A percentile compares a stretch with the other conserved stretches of the same genome.
phyloP scores from a whole-genome alignment of 768 basidiomycete species.

The Mrakia blollopis region DNA sequence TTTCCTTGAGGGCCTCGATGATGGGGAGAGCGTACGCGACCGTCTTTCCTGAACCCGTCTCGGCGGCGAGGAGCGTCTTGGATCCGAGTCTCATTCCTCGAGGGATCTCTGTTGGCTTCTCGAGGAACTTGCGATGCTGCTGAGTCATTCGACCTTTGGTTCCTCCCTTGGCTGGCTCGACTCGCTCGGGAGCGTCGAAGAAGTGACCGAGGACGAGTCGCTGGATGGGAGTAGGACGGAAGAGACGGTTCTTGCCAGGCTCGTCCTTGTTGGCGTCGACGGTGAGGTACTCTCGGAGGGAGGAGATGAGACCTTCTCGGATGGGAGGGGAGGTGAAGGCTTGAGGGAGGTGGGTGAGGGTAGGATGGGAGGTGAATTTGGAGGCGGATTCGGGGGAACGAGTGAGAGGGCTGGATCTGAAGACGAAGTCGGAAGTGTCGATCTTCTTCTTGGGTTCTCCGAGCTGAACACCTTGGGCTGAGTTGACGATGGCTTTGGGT shows the following conservation, averaged over 20 bases:
- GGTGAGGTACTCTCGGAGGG: slow-evolving; percentile 18
- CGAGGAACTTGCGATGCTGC: neutral
- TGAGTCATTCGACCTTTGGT: neutral
- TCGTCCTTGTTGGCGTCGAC: neutral
- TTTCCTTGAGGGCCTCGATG: slow-evolving; percentile 67
- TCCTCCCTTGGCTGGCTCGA: neutral
- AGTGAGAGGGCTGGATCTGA: slow-evolving; percentile 22
- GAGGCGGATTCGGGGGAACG: slow-evolving; percentile 7
- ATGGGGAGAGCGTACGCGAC: slow-evolving; percentile 83
- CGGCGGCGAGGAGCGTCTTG: slow-evolving; percentile 68
- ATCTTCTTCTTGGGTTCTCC: neutral
- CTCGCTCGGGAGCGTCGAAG: slow-evolving; percentile 9
- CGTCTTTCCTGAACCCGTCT: slow-evolving; percentile 89
- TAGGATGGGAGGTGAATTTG: slow-evolving; percentile 27
- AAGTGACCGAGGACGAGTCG: slow-evolving; percentile 31
- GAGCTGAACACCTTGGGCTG: neutral
- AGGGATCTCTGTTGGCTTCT: neutral
- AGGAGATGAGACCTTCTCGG: slow-evolving; percentile 1
- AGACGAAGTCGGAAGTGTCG: slow-evolving; percentile 22
- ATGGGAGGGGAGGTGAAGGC: slow-evolving; percentile 28
- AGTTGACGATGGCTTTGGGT: neutral
- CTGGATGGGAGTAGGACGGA: slow-evolving; percentile 26
- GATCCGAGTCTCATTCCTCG: slow-evolving; percentile 34
- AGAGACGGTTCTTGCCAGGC: neutral
- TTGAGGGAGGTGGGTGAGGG: slow-evolving; percentile 22